Evolutionary conservation across 768 basidiomycete genomes (phyloP).

Genomic region (Hygrophoropsis aurantiaca): DNA sequence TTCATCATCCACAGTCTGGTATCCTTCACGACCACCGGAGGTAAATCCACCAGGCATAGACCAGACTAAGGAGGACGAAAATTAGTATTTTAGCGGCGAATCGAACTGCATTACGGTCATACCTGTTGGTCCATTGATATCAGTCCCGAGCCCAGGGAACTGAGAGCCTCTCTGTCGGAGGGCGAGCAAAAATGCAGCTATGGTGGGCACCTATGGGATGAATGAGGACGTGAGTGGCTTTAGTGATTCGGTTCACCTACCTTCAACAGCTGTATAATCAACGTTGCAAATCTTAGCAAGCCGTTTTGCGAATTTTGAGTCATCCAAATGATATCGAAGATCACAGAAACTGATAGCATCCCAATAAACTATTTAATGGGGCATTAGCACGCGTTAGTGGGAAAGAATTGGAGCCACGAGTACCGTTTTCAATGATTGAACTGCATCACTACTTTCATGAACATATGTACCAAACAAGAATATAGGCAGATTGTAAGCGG

Average conservation of each 20-base stretch:
- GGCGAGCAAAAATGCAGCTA: slow-evolving; percentile 47
- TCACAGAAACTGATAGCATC: slow-evolving; percentile 55
- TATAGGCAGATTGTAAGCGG: slow-evolving; percentile 79
- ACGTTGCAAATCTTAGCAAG: slow-evolving; percentile 53
- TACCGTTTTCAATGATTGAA: slow-evolving; percentile 66
- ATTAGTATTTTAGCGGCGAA: neutral
- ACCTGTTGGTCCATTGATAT: slow-evolving; percentile 60
- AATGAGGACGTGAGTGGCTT: neutral
- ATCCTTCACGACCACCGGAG: slow-evolving; percentile 50
- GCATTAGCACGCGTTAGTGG: neutral
- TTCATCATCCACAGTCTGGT: slow-evolving; percentile 64
- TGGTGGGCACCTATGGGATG: slow-evolving; percentile 54
- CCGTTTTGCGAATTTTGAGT: slow-evolving; percentile 51
- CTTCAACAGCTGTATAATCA: slow-evolving; percentile 61
- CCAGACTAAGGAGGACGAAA: slow-evolving; percentile 50
- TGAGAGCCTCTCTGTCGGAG: slow-evolving; percentile 60
- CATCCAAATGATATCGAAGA: slow-evolving; percentile 77
- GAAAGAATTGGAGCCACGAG: neutral
- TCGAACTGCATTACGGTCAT: slow-evolving; percentile 6
- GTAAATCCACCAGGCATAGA: slow-evolving; percentile 77
- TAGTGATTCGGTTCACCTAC: slow-evolving; percentile 26
- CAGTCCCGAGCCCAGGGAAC: slow-evolving; percentile 51
- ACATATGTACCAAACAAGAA: slow-evolving; percentile 77
- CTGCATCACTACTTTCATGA: slow-evolving; percentile 65
- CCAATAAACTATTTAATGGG: slow-evolving; percentile 54